Evolutionary conservation across 1,284 basidiomycete genomes (phyloP), one percentile per base, ranked within the genome.

Genomic region (Singerocomus inundabilis): DNA sequence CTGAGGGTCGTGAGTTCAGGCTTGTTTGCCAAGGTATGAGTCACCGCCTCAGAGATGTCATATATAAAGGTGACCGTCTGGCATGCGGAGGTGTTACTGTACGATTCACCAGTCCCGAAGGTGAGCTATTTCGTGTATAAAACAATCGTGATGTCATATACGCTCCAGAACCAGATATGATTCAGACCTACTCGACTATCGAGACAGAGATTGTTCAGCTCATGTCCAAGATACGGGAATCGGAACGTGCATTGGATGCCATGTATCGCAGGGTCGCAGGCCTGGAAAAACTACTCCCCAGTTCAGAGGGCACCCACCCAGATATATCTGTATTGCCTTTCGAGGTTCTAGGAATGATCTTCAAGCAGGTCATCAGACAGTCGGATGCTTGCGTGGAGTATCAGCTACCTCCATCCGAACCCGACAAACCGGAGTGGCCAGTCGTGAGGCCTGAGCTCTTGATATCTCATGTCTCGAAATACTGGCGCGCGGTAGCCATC

Each of bases 381-480:
- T 38, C 58, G 9, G 30, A 37, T 43, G 18, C 29, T 16, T 46
- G 11, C 36, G 29, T 11, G 21, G 50, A 41, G 15, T 46, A 48
- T 34, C 47, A 29, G 6, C 18, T 44, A 16, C 44, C 41, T 13
- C 38, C 31, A 13, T 32, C 35, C 29, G 46, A 51, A 32, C 35
- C 31, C 34, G 21, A 53, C 33, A 50, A 42, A 38, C 34, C 30
- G 5, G 54, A 52, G 37, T 54, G 52, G 48, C 32, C 51, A 13
- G 16, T 30, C 15, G 10, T 35, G 15, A 54, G 60, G 43, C 58
- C 64, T 2, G 64, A 67, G 45, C 51, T 65, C n/a, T 28, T 62
- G 25, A 21, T 65, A 36, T 62, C 67, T n/a, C 66, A 67, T 24
- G 58, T 69, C 46, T 65, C 67, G 18, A 65, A 39, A 34, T 46